These are phyloP conservation scores for Yarrowia sp. DNA, from an alignment of 805 yeast genomes.

Conservation along the genomic window DNA sequence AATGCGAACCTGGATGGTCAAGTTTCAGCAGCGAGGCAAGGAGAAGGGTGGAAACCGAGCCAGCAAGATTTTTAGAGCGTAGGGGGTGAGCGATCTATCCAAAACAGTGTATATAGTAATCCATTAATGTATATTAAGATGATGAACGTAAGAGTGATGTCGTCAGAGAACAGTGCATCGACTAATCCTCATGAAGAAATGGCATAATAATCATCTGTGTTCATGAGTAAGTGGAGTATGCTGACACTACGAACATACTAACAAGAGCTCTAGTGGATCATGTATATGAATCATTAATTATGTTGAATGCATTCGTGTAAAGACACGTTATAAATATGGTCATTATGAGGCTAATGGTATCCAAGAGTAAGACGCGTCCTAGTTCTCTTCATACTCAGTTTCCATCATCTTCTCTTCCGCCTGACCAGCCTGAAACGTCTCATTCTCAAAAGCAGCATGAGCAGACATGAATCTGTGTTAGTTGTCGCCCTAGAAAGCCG, in stretches of 20 bases:
- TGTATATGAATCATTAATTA: too few relatives aligned
- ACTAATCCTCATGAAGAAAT: too few relatives aligned
- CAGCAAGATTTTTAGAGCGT: constrained; percentile 13
- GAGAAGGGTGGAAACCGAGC: constrained; percentile 31
- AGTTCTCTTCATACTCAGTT: constrained; percentile 18
- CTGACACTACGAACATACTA: too few relatives aligned
- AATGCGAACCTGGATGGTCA: constrained; percentile 34
- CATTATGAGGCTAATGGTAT: too few relatives aligned
- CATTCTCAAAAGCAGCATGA: constrained; percentile 29
- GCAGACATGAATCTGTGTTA: constrained; percentile 36
- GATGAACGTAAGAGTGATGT: too few relatives aligned
- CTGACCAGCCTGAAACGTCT: constrained; percentile 25
- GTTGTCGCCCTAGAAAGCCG: too few relatives aligned
- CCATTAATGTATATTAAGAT: background rate
- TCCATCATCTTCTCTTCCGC: constrained; percentile 35
- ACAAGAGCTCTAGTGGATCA: too few relatives aligned
- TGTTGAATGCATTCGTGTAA: too few relatives aligned
- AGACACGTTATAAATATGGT: background rate
- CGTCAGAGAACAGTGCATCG: too few relatives aligned
- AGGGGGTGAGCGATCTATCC: background rate
- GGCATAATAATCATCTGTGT: too few relatives aligned
- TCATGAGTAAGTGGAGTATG: too few relatives aligned
- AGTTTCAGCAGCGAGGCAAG: constrained; percentile 31
- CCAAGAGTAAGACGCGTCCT: background rate
- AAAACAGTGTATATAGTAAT: constrained; percentile 26